Base-by-base conservation (phyloP, 2,329 filamentous ascomycete species). In the Tolypocladium inflatum region DNA sequence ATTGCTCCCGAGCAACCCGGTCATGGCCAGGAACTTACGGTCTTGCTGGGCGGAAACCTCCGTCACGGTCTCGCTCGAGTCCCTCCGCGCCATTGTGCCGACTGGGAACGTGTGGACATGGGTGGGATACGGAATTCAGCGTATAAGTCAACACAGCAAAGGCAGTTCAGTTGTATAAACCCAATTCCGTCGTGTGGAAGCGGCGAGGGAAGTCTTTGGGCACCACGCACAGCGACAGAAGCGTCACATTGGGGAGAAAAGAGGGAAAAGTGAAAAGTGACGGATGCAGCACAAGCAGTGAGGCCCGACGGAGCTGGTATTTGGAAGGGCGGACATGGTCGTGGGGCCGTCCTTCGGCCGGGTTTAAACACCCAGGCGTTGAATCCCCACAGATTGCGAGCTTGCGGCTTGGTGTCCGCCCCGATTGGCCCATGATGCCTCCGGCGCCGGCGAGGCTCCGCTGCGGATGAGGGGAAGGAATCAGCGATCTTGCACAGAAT, bases 31-130 rank as follows among this genome's bases (percentile, higher is more conserved):
- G 9, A 10, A 42, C 53, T 56, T 30, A 56, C 56, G 45, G 10
- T 58, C 53, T 43, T 45, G 30, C 3, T 26, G 26, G 33, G 42
- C n/a, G n/a, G 55, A 54, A 30, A 4, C 15, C 55, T 67, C 66
- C 51, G 62, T 63, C 41, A 66, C 62, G 17, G 67, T 68, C 41
- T 66, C 65, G 56, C 65, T 66, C 21, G 66, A 68, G 57, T 67
- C 63, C 59, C 64, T 66, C 50, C 56, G 37, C 39, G 64, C 54
- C 66, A 68, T 68, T 43, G 58, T 62, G 55, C 26, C 9, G 15
- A n/a, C 17, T 9, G 3, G 26, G 9, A 33, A 35, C 4, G 9
- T 6, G 26, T 8, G 48, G 30, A 19, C 30, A 51, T 11, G 48
- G 10, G 30, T 9, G 30, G 17, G 19, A 35, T 2, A 21, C 30